These are phyloP conservation scores for Lachnellula willkommii DNA, from an alignment of 2,329 filamentous ascomycete species.

Conservation along the genomic window DNA sequence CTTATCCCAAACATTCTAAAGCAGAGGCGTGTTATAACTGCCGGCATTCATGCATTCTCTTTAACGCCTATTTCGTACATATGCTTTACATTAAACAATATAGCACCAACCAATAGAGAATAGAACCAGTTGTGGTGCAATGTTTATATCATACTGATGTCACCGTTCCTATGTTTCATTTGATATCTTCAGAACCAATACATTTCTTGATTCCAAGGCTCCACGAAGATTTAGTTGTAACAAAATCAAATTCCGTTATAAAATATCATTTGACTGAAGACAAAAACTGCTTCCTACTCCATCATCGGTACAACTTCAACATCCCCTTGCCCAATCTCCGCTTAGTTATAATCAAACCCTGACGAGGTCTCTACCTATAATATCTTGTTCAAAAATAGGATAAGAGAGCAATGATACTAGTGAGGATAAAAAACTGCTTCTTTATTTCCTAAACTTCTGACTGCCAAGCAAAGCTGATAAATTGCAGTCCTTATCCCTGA, in stretches of 20 bases:
- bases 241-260: neutral
- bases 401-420: too few relatives aligned
- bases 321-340: too few relatives aligned
- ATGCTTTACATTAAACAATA: neutral
- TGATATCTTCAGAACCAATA: neutral
- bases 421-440: too few relatives aligned
- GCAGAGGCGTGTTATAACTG: neutral
- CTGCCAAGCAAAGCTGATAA: too few relatives aligned
- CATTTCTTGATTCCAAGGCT: neutral
- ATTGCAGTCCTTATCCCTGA: too few relatives aligned
- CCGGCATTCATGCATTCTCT: neutral
- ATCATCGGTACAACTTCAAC: too few relatives aligned
- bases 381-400: too few relatives aligned
- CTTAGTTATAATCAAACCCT: too few relatives aligned
- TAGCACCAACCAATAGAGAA: neutral
- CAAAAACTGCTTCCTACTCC: too few relatives aligned
- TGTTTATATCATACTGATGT: neutral
- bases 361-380: too few relatives aligned
- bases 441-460: too few relatives aligned
- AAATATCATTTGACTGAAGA: too few relatives aligned
- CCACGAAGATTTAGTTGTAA: neutral
- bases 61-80: neutral
- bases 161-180: neutral
- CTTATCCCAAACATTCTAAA: neutral
- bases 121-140: neutral